Conservation (phyloP, 2,329 filamentous ascomycete species). For the Trichoderma arundinaceum region DNA sequence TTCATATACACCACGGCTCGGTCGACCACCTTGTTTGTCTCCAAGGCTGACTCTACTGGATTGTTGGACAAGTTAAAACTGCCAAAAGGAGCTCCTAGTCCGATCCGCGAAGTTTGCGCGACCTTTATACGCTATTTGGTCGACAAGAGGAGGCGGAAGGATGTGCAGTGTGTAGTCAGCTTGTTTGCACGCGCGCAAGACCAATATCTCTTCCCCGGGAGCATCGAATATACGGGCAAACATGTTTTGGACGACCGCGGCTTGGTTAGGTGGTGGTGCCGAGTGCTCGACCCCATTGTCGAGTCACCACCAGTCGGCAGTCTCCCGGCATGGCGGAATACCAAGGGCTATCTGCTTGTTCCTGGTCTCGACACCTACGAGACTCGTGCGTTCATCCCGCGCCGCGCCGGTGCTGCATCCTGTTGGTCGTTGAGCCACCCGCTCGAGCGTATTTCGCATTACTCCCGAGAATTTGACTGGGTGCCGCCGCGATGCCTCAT, state of each 20-base stretch:
- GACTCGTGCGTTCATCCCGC: slow-evolving; percentile 77
- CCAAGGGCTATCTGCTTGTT: slow-evolving; percentile 83
- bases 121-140: slow-evolving; percentile 80
- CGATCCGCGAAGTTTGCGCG: slow-evolving; percentile 73
- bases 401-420: slow-evolving; percentile 48
- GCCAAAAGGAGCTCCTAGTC: slow-evolving; percentile 68
- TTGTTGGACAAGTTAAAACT: slow-evolving; percentile 73
- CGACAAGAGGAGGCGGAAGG: slow-evolving; percentile 65
- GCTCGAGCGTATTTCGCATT: slow-evolving; percentile 68
- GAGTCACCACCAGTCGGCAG: slow-evolving; percentile 48
- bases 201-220: slow-evolving; percentile 94
- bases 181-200: slow-evolving; percentile 90
- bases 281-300: slow-evolving; percentile 78
- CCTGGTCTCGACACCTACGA: slow-evolving; percentile 86
- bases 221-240: slow-evolving; percentile 81
- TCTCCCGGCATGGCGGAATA: slow-evolving; percentile 48
- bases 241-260: slow-evolving; percentile 91
- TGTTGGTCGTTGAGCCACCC: slow-evolving; percentile 75
- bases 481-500: slow-evolving; percentile 84
- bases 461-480: slow-evolving; percentile 60
- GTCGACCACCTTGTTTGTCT: slow-evolving; percentile 88
- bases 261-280: slow-evolving; percentile 95
- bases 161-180: slow-evolving; percentile 76
- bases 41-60: slow-evolving; percentile 96
- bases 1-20: slow-evolving; percentile 82